Conservation (phyloP, 1,284 basidiomycete genomes). For the Vanrija sp. region DNA sequence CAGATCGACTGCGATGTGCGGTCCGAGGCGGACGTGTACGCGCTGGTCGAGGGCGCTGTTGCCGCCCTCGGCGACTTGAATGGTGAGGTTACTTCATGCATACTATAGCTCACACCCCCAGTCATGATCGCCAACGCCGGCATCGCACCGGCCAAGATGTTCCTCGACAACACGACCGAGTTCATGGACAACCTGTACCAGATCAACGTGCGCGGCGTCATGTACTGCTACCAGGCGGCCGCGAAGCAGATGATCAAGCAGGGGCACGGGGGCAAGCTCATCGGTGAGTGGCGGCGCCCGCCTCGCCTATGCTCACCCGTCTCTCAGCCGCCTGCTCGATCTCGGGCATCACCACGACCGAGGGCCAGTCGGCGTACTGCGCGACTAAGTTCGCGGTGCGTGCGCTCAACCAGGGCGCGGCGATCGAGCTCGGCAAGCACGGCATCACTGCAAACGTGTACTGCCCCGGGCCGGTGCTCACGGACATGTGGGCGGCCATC, state of each 20-base stretch:
- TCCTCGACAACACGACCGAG: slow-evolving; percentile 44
- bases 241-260: slow-evolving; percentile 53
- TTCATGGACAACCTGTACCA: slow-evolving; percentile 37
- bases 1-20: slow-evolving; percentile 42
- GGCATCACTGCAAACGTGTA: slow-evolving; percentile 57
- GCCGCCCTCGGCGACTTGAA: slow-evolving; percentile 43
- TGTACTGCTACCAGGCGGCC: slow-evolving; percentile 50
- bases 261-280: slow-evolving; percentile 50
- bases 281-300: slow-evolving; percentile 50
- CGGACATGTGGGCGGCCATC: slow-evolving; percentile 43
- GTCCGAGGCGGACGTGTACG: slow-evolving; percentile 34
- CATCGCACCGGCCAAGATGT: slow-evolving; percentile 40
- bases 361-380: slow-evolving; percentile 34
- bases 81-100: slow-evolving; percentile 10
- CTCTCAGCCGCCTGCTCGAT: slow-evolving; percentile 9
- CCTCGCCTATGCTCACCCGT: no score
- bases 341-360: slow-evolving; percentile 6
- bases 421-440: slow-evolving; percentile 50
- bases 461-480: slow-evolving; percentile 52
- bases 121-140: slow-evolving; percentile 52
- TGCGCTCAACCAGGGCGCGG: slow-evolving; percentile 48
- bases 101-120: not conserved
- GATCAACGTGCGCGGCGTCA: slow-evolving; percentile 46
- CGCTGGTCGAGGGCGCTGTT: slow-evolving; percentile 35
- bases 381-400: slow-evolving; percentile 51